Evolutionary conservation across 2,329 filamentous ascomycete genomes (phyloP).

Genomic region (Phialemonium atrogriseum): DNA sequence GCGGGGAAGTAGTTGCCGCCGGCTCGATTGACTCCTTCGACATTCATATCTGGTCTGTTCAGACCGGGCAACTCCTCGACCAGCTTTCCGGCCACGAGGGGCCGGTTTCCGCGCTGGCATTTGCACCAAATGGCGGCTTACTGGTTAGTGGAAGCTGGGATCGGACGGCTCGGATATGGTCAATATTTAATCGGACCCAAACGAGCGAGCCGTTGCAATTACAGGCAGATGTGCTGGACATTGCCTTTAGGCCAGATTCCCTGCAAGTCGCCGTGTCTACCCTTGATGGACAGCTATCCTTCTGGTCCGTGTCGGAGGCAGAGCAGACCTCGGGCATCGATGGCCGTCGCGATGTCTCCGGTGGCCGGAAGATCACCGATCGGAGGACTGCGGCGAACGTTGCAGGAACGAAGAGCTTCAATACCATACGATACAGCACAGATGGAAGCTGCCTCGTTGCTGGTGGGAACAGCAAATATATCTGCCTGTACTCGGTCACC

Average conservation of each 20-base stretch:
- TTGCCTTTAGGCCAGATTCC: conserved; percentile 84
- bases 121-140: conserved; percentile 75
- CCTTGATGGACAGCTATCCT: conserved; percentile 85
- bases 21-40: conserved; percentile 95
- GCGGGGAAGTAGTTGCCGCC: conserved; percentile 90
- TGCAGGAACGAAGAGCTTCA: conserved; percentile 83
- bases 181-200: conserved; percentile 86
- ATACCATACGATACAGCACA: conserved; percentile 79
- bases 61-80: conserved; percentile 91
- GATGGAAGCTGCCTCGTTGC: conserved; percentile 88
- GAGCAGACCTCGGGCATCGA: conserved; percentile 81
- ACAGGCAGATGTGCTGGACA: conserved; percentile 80
- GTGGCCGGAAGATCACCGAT: conserved; percentile 81
- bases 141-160: conserved; percentile 96
- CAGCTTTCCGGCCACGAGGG: conserved; percentile 88
- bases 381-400: conserved; percentile 86
- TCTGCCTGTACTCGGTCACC: conserved; percentile 91
- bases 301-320: conserved; percentile 87
- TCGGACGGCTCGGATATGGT: conserved; percentile 91
- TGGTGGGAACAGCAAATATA: conserved; percentile 95
- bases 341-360: conserved; percentile 84
- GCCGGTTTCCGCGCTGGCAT: conserved; percentile 79
- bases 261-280: conserved; percentile 87
- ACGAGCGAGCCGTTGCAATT: conserved; percentile 91
- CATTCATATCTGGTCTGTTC: conserved; percentile 96